Evolutionary conservation across 805 yeast species (phyloP).

Genomic region (Wickerhamiella cacticola): DNA sequence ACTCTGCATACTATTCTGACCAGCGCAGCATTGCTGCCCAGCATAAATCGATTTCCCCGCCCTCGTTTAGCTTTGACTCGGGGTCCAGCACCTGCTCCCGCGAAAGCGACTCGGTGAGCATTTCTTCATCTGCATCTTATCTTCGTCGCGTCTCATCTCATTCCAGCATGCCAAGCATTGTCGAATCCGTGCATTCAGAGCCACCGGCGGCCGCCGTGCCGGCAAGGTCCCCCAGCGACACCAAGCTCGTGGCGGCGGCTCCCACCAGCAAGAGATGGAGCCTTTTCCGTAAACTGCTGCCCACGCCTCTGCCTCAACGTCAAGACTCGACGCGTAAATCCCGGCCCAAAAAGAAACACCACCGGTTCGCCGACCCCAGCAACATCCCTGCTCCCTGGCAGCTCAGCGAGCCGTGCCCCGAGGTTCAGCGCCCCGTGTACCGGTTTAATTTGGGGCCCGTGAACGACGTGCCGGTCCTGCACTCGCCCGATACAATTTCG

Average conservation of each 20-base stretch:
- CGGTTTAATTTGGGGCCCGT: slow-evolving; percentile 23
- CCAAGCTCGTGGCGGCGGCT: slow-evolving; percentile 3
- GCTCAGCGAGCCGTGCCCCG: slow-evolving; percentile 25
- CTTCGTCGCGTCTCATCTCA: slow-evolving; percentile 4
- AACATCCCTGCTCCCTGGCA: slow-evolving; percentile 25
- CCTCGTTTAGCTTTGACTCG: slow-evolving; percentile 3
- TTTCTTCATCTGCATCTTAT: slow-evolving; percentile 1
- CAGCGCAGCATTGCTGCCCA: neutral
- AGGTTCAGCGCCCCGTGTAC: slow-evolving; percentile 24
- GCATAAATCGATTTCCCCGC: neutral
- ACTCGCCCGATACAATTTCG: neutral
- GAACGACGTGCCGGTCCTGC: slow-evolving; percentile 5
- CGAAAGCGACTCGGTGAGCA: slow-evolving; percentile 9
- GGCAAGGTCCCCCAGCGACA: neutral
- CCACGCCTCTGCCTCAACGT: slow-evolving; percentile 1
- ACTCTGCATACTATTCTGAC: slow-evolving; percentile 26
- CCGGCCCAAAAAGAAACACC: slow-evolving; percentile 3
- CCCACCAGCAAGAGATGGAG: slow-evolving; percentile 4
- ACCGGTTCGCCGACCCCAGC: slow-evolving; percentile 9
- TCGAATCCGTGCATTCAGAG: neutral
- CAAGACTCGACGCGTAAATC: neutral
- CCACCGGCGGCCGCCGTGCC: neutral
- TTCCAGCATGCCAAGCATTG: slow-evolving; percentile 7
- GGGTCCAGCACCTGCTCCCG: slow-evolving; percentile 2
- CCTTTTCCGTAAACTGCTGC: slow-evolving; percentile 8